Evolutionary conservation across 306 rosid species (phyloP), one percentile per base, ranked within the genome.

Genomic region (Corylus americana): DNA sequence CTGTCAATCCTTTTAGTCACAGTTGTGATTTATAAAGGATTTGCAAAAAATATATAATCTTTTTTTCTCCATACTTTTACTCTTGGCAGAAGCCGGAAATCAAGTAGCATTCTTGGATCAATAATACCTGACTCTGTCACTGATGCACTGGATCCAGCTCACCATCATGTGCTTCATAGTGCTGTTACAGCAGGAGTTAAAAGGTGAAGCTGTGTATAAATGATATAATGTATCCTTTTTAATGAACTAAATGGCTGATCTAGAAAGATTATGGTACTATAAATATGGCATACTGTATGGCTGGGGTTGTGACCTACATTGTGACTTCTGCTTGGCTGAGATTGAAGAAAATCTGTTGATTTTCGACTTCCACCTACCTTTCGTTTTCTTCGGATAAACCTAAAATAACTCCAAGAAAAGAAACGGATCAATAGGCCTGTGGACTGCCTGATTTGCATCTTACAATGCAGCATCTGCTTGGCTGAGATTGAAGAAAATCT

Each of bases 121-220:
- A 87, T 94, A 68, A 91, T 94, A 72, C 97, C 92, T 0, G 91
- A 81, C 83, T 92, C 90, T 54, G 84, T 94, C 53, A 85, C 84
- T 31, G 97, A 90, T 84, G 97, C 87, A 47, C 78, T 94, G 48
- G 97, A 91, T 92, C 92, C 97, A 55, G 88, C 92, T 57, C 77
- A 87, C 86, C 98, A 92, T 81, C 89, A 90, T 14, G 83, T 94
- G 69, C 88, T 94, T 74, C 98, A 92, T 83, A 91, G 87, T 85
- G 90, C 88, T 20, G 89, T 87, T 81, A 97, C 95, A 11, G 91
- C 90, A 55, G 95, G 97, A 81, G 87, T 91, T 78, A 92, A 89
- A 92, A 92, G 97, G 98, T 94, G 68, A 81, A 58, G 59, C 58
- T 58, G 76, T 55, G 70, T 73, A 59, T 71, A 59, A 78, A 66